Conservation (phyloP, 139 green algal species). For the Asterochloris sp. region DNA sequence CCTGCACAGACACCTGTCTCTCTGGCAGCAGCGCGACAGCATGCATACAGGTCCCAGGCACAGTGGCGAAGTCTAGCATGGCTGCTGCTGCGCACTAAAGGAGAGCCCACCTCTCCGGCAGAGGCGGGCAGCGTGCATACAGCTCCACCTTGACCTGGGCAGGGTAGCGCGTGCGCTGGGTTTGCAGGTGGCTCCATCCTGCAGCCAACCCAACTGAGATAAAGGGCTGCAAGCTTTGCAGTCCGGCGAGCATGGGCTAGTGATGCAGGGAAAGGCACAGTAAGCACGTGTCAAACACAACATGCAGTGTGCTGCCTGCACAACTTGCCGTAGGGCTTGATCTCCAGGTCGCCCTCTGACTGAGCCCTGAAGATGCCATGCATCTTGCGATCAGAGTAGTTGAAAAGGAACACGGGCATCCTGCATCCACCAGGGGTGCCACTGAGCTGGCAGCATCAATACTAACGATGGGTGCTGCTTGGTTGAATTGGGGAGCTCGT, state of each 20-base stretch:
- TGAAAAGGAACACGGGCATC: slow-evolving; percentile 62
- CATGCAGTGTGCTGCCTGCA: background rate
- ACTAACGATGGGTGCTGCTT: background rate
- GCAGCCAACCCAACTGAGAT: background rate
- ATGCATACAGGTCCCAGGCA: too few relatives aligned
- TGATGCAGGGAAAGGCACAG: background rate
- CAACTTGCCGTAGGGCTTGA: slow-evolving; percentile 40
- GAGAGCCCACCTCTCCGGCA: slow-evolving; percentile 16
- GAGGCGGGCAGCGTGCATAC: slow-evolving; percentile 29
- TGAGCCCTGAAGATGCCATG: slow-evolving; percentile 50
- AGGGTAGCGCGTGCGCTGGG: slow-evolving; percentile 33
- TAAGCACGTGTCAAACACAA: background rate
- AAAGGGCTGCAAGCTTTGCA: background rate
- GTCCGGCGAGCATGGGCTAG: background rate
- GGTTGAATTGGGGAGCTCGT: background rate
- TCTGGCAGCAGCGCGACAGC: too few relatives aligned
- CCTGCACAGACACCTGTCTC: too few relatives aligned
- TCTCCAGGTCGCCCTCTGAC: slow-evolving; percentile 33
- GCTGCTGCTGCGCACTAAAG: too few relatives aligned
- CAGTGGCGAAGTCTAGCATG: too few relatives aligned
- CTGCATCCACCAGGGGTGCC: background rate
- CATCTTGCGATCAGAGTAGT: slow-evolving; percentile 46
- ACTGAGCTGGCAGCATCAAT: background rate
- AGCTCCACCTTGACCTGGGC: slow-evolving; percentile 33
- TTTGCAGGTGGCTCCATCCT: slow-evolving; percentile 23